Evolutionary conservation across 352 stramenopile genomes (phyloP).

Genomic region (Pythium grandisporangium): DNA sequence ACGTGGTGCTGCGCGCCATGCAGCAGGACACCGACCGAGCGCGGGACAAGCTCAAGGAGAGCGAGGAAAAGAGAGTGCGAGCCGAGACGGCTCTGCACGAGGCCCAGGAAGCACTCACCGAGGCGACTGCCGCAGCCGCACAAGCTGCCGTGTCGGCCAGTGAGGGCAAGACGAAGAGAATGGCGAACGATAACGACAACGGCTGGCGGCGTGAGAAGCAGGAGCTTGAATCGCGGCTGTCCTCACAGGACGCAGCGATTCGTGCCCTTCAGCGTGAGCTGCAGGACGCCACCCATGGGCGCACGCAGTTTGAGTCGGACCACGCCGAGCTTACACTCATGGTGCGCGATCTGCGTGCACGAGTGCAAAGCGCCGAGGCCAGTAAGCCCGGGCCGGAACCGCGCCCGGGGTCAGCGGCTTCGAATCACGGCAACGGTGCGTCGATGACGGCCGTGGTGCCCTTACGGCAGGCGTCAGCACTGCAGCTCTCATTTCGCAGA

Average conservation of each 20-base stretch:
- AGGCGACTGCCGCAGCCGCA: constrained; percentile 14
- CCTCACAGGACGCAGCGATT: constrained; percentile 22
- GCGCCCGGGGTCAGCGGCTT: too few species aligned
- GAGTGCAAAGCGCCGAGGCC: too few species aligned
- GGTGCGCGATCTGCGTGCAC: constrained; percentile 36
- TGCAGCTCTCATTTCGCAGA: too few species aligned
- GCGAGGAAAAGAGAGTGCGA: constrained; percentile 22
- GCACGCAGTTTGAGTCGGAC: constrained; percentile 35
- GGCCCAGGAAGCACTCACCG: constrained; percentile 15
- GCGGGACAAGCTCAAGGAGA: constrained; percentile 40
- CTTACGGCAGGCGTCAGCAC: too few species aligned
- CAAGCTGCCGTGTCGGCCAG: constrained; percentile 6
- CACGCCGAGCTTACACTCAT: constrained; percentile 41
- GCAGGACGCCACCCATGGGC: constrained; percentile 9
- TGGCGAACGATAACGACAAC: too few species aligned
- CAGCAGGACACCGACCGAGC: constrained; percentile 34
- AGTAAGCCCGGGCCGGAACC: too few species aligned
- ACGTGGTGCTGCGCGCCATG: constrained; percentile 41
- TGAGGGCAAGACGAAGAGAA: constrained; percentile 15
- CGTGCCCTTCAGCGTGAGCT: constrained; percentile 16
- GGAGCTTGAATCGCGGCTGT: constrained; percentile 27
- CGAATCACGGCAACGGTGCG: too few species aligned
- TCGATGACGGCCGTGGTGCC: neutral
- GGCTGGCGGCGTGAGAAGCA: too few species aligned
- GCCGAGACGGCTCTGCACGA: constrained; percentile 21